Evolutionary conservation across 2,329 filamentous ascomycete genomes (phyloP).

Genomic region (Phaeosphaeria sp.): DNA sequence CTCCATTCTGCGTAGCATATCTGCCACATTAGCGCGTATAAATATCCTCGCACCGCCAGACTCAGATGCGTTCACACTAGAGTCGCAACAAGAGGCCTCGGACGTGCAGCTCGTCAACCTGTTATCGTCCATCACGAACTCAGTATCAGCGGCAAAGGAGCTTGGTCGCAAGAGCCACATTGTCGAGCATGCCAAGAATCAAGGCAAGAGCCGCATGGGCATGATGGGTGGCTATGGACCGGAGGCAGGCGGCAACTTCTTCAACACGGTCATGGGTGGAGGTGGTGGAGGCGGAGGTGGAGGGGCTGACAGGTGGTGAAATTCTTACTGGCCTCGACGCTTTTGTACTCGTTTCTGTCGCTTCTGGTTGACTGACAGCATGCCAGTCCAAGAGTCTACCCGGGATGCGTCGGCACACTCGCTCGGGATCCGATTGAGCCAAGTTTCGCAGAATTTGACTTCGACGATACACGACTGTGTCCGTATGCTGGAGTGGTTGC

Average conservation of each 20-base stretch:
- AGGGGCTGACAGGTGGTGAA: slow-evolving; percentile 24
- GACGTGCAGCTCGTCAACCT: slow-evolving; percentile 82
- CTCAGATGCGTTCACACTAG: slow-evolving; percentile 67
- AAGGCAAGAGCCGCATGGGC: slow-evolving; percentile 35
- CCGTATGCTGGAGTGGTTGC: not conserved
- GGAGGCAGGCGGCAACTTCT: slow-evolving; percentile 26
- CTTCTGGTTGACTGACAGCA: not conserved
- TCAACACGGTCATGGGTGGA: slow-evolving; percentile 28
- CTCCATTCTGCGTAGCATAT: slow-evolving; percentile 83
- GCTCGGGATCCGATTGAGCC: not conserved
- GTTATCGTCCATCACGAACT: slow-evolving; percentile 76
- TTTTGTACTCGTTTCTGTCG: not conserved
- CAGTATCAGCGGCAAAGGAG: slow-evolving; percentile 72
- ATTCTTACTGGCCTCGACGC: not conserved
- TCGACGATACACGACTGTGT: not conserved
- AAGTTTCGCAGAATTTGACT: not conserved
- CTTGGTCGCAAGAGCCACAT: slow-evolving; percentile 74
- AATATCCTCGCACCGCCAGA: slow-evolving; percentile 80
- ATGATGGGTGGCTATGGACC: slow-evolving; percentile 21
- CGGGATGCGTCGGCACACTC: not conserved
- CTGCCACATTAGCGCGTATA: slow-evolving; percentile 82
- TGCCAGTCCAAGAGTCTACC: not conserved
- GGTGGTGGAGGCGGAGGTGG: slow-evolving; percentile 18
- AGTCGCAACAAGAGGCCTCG: slow-evolving; percentile 79
- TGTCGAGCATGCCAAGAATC: slow-evolving; percentile 49